A percentile compares a stretch with the other conserved stretches of the same genome.
Conservation (phyloP, 805 yeast genomes). For the Sungouiozyma intestinalis region DNA sequence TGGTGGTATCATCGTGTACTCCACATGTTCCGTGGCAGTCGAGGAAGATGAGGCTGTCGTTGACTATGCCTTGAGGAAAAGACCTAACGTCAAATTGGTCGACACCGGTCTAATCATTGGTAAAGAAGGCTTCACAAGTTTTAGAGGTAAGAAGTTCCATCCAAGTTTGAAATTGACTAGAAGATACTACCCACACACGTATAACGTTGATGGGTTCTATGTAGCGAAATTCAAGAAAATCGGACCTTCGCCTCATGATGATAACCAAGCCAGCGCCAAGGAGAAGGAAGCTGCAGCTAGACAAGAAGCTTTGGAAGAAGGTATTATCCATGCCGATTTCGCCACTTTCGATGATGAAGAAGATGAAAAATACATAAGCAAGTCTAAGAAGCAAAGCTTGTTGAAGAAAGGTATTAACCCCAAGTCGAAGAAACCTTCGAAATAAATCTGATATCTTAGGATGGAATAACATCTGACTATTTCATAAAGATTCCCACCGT, state of each 20-base stretch:
- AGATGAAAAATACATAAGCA: constrained; percentile 63
- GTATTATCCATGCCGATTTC: constrained; percentile 77
- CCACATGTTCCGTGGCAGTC: constrained; percentile 96
- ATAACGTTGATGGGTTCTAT: constrained; percentile 95
- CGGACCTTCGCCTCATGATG: constrained; percentile 77
- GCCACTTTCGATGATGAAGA: constrained; percentile 69
- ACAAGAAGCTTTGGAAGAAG: constrained; percentile 71
- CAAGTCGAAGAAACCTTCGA: constrained; percentile 29
- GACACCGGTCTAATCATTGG: constrained; percentile 91
- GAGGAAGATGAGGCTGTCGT: constrained; percentile 98
- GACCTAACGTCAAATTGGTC: constrained; percentile 92
- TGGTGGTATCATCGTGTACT: constrained; percentile 91
- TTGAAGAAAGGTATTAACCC: constrained; percentile 70
- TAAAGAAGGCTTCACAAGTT: constrained; percentile 88
- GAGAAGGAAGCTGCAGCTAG: constrained; percentile 79
- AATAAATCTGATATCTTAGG: constrained; percentile 5
- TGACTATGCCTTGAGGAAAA: constrained; percentile 91
- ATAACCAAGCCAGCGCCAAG: constrained; percentile 75
- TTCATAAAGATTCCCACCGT: background rate
- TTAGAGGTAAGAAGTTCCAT: constrained; percentile 85
- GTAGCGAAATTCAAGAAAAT: constrained; percentile 94
- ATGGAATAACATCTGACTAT: background rate
- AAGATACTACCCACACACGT: constrained; percentile 96
- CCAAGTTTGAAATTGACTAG: constrained; percentile 69
- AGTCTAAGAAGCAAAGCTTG: constrained; percentile 52